Evolutionary conservation across 306 rosid genomes (phyloP), one percentile per base, ranked within the genome.

Genomic region (Rosa chinensis): DNA sequence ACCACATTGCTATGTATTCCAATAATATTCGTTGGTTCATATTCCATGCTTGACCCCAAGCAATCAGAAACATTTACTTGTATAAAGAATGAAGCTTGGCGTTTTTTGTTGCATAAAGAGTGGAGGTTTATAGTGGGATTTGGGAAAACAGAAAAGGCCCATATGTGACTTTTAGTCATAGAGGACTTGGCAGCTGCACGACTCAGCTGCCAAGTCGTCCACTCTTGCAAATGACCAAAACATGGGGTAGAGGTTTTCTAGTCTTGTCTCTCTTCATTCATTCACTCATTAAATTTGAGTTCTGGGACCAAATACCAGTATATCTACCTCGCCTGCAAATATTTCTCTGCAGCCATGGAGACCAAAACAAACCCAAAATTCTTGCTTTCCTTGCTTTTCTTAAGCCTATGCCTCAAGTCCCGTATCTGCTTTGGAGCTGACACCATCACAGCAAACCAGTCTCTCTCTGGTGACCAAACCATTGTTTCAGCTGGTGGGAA

Each of bases 401-500:
- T 83, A 8, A 48, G 70, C 66, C 32, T 75, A 4, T 73, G 59
- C 21, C 63, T 80, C 23, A 18, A 53, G 12, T 21, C 28, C 48
- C 78, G 66, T 70, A 4, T 79, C 9, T 82, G 83, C 6, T 12
- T 21, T n/a, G 87, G 76, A 80, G 78, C 81, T 21, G 81, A 80
- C 50, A 25, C 79, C 68, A 83, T 86, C 77, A 63, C 81, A 13
- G 77, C 61, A 8, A 83, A 53, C 78, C 83, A 66, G 21, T 10
- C 81, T 21, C 71, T 85, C 59, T 80, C 81, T 16, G 89, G 89
- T 8, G 68, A 80, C 71, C 64, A 70, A 70, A 78, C 81, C 8
- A 64, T 86, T 63, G 73, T 83, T 71, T 86, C 89, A 6, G 62
- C 81, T 1, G 70, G 59, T 21, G 71, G 47, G 0, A 17, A 35